Percentiles rank a stretch among this genome's conserved stretches.
Conservation (phyloP, 2,329 filamentous ascomycete genomes). For the Pseudopyricularia cyperi region DNA sequence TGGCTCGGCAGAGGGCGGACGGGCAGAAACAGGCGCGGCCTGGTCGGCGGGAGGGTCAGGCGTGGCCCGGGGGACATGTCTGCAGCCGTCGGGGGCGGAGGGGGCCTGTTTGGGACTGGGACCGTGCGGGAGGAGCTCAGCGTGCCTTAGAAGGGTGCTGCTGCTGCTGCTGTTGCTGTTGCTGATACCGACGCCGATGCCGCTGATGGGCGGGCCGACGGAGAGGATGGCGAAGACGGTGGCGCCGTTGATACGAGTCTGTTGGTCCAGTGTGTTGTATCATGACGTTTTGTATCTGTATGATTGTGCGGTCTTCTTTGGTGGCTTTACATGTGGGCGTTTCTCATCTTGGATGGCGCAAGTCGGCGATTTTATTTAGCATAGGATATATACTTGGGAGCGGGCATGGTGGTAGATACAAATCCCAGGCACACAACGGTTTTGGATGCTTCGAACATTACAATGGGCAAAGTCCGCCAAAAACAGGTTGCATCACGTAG, state of each 20-base stretch:
- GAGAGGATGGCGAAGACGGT: too few species aligned
- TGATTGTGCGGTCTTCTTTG: not conserved
- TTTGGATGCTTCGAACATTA: too few species aligned
- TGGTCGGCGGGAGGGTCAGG: conserved; percentile 58
- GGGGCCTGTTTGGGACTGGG: conserved; percentile 8
- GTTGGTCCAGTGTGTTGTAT: not conserved
- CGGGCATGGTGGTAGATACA: too few species aligned
- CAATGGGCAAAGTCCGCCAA: too few species aligned
- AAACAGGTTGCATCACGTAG: too few species aligned
- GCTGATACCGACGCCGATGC: not conserved
- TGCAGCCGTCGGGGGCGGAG: conserved; percentile 5
- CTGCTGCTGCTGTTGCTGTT: not conserved
- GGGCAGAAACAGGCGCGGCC: conserved; percentile 76
- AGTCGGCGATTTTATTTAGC: too few species aligned
- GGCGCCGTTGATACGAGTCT: not conserved
- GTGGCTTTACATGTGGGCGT: not conserved
- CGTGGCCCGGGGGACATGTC: conserved; percentile 15
- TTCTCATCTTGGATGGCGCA: not conserved
- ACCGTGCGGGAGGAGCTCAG: conserved; percentile 24
- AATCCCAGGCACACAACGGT: too few species aligned
- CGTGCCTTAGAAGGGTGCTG: conserved; percentile 12
- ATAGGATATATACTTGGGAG: too few species aligned
- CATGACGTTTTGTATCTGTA: not conserved
- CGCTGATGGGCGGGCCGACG: too few species aligned
- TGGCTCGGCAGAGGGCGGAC: conserved; percentile 88